Conservation (phyloP, 176 grass and related monocot genomes). For the Phoenix dactylifera region DNA sequence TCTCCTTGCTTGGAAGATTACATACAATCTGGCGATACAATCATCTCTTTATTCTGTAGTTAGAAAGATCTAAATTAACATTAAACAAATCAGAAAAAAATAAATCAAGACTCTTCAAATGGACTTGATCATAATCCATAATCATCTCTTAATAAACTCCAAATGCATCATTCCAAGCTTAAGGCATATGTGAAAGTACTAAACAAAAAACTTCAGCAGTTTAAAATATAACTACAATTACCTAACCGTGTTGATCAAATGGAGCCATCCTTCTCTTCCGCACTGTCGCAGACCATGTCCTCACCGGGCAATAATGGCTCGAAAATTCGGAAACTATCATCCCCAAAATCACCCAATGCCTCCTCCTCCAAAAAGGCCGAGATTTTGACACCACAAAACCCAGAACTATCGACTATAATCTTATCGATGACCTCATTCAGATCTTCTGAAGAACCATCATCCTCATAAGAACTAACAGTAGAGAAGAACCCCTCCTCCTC, state of each 20-base stretch:
- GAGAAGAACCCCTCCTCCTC: conserved; percentile 8
- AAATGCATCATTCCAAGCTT: too few species aligned
- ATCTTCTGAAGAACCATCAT: conserved; percentile 9
- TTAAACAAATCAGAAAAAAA: too few species aligned
- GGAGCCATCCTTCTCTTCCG: conserved; percentile 39
- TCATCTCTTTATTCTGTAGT: too few species aligned
- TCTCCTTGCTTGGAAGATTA: too few species aligned
- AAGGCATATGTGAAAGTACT: too few species aligned
- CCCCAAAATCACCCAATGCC: conserved; percentile 12
- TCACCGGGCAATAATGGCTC: background rate
- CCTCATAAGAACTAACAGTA: conserved; percentile 3
- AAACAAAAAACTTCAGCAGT: too few species aligned
- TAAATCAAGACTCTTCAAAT: too few species aligned
- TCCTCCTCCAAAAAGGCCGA: conserved; percentile 40
- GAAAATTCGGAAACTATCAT: background rate
- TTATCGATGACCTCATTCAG: conserved; percentile 41
- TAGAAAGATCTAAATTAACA: too few species aligned
- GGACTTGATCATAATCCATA: too few species aligned
- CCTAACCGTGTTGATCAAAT: conserved; percentile 22
- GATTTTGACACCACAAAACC: conserved; percentile 17
- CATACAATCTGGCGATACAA: too few species aligned
- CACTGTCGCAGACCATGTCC: conserved; percentile 35
- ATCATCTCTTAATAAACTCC: too few species aligned
- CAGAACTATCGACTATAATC: conserved; percentile 21
- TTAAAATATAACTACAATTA: too few species aligned